These are phyloP conservation scores for Madurella mycetomatis DNA, from an alignment of 2,329 filamentous ascomycete species.

Conservation along the genomic window DNA sequence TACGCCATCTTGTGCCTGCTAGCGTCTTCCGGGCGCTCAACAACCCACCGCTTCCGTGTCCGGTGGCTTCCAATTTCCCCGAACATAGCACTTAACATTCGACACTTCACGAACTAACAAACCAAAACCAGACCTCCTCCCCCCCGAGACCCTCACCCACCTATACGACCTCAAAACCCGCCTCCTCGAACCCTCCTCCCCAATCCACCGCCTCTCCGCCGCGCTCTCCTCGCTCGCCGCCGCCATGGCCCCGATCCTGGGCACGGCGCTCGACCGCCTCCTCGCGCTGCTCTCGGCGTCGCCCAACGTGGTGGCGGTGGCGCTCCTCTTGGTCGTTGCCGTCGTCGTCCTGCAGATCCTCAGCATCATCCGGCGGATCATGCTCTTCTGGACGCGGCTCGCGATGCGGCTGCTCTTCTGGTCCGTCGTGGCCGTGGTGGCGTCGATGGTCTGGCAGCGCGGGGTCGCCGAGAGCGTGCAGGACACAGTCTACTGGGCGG, in stretches of 20 bases:
- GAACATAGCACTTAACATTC: too few relatives aligned
- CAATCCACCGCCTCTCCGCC: constrained; percentile 36
- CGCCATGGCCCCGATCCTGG: constrained; percentile 38
- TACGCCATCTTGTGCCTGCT: background rate
- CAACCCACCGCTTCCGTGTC: too few relatives aligned
- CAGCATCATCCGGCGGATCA: constrained; percentile 63
- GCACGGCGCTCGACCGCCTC: constrained; percentile 40
- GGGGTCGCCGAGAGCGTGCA: constrained; percentile 60
- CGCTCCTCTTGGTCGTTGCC: constrained; percentile 51
- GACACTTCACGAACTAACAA: background rate
- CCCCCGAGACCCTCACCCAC: background rate
- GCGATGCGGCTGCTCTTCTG: constrained; percentile 61
- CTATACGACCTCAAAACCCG: constrained; percentile 29
- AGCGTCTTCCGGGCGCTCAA: too few relatives aligned
- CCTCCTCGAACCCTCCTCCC: constrained; percentile 43
- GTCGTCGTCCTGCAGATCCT: constrained; percentile 62
- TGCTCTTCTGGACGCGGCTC: constrained; percentile 74
- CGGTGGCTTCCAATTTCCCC: too few relatives aligned
- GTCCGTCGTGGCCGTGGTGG: constrained; percentile 51
- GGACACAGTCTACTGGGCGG: constrained; percentile 48
- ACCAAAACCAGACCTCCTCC: constrained; percentile 16
- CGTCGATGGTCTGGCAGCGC: constrained; percentile 58
- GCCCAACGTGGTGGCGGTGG: constrained; percentile 40
- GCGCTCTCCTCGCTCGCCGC: constrained; percentile 26
- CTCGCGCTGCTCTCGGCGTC: constrained; percentile 35